A percentile compares a stretch with the other conserved stretches of the same genome.
These are phyloP conservation scores for Neobulgaria alba DNA, from an alignment of 2,329 filamentous ascomycete genomes.

Conservation along the genomic window DNA sequence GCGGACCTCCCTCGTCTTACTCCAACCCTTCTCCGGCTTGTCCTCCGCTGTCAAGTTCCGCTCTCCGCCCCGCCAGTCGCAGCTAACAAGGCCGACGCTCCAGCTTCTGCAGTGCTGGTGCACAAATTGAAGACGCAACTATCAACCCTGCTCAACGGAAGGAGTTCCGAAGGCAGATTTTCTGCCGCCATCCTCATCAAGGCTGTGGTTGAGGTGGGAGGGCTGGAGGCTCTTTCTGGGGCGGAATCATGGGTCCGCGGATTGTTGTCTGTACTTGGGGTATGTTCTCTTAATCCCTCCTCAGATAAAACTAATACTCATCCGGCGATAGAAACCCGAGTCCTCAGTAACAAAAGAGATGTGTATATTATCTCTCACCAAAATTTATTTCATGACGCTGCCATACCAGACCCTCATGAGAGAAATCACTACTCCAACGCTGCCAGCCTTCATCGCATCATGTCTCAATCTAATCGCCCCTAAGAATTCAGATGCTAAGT, in stretches of 20 bases:
- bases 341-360: conserved; percentile 67
- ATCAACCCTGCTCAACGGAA: conserved; percentile 69
- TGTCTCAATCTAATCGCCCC: conserved; percentile 58
- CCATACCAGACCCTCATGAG: conserved; percentile 74
- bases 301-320: conserved; percentile 7
- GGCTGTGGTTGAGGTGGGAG: conserved; percentile 70
- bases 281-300: conserved; percentile 28
- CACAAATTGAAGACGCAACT: conserved; percentile 78
- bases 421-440: conserved; percentile 77
- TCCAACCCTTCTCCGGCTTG: conserved; percentile 56
- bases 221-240: conserved; percentile 70
- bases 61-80: conserved; percentile 56
- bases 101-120: conserved; percentile 61
- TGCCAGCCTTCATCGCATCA: conserved; percentile 65
- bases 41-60: conserved; percentile 47
- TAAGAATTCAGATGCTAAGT: conserved; percentile 30
- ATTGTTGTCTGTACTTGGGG: conserved; percentile 66
- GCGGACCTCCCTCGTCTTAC: conserved; percentile 66
- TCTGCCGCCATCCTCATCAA: conserved; percentile 73
- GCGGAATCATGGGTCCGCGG: conserved; percentile 68
- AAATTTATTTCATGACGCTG: conserved; percentile 77
- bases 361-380: conserved; percentile 66
- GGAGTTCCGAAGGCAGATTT: conserved; percentile 66
- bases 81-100: conserved; percentile 48
- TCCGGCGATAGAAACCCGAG: conserved; percentile 59